A percentile compares a stretch with the other conserved stretches of the same genome.
These are phyloP conservation scores for Phytophthora aleatoria DNA, from an alignment of 352 stramenopile genomes.

Conservation along the genomic window DNA sequence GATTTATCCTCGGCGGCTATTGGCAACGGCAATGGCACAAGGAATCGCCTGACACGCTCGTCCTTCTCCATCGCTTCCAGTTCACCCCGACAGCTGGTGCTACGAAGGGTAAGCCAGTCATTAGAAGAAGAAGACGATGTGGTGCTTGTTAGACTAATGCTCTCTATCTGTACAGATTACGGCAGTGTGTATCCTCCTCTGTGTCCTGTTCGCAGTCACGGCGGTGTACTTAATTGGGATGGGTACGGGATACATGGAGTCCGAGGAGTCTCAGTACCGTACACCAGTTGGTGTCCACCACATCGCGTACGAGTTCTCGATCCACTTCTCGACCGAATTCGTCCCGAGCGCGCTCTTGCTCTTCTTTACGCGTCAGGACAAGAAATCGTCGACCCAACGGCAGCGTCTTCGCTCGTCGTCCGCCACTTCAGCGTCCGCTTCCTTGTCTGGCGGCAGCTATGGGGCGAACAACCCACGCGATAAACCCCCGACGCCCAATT, in stretches of 20 bases:
- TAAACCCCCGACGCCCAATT: slow-evolving; percentile 52
- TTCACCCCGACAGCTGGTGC: slow-evolving; percentile 63
- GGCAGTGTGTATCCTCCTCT: slow-evolving; percentile 72
- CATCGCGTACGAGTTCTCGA: slow-evolving; percentile 72
- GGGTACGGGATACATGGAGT: slow-evolving; percentile 61
- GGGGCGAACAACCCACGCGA: slow-evolving; percentile 28
- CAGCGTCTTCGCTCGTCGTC: slow-evolving; percentile 35
- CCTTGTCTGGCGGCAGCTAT: slow-evolving; percentile 42
- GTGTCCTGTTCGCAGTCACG: slow-evolving; percentile 70
- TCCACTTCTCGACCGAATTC: slow-evolving; percentile 81
- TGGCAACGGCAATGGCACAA: slow-evolving; percentile 25
- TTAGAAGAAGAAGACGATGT: slow-evolving; percentile 7
- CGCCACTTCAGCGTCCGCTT: slow-evolving; percentile 31
- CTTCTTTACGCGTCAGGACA: slow-evolving; percentile 65
- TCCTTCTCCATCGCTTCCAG: slow-evolving; percentile 31
- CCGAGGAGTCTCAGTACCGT: slow-evolving; percentile 65
- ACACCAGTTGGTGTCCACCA: slow-evolving; percentile 67
- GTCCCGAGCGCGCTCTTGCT: slow-evolving; percentile 68
- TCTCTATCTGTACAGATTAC: slow-evolving; percentile 56
- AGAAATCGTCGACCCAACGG: slow-evolving; percentile 26
- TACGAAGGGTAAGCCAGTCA: slow-evolving; percentile 53
- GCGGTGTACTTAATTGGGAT: slow-evolving; percentile 76
- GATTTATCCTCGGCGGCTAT: slow-evolving; percentile 56
- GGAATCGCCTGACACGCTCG: slow-evolving; percentile 7
- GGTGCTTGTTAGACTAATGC: slow-evolving; percentile 14